phyloP scores from a whole-genome alignment of 768 basidiomycete species.

The Calocybe indica region DNA sequence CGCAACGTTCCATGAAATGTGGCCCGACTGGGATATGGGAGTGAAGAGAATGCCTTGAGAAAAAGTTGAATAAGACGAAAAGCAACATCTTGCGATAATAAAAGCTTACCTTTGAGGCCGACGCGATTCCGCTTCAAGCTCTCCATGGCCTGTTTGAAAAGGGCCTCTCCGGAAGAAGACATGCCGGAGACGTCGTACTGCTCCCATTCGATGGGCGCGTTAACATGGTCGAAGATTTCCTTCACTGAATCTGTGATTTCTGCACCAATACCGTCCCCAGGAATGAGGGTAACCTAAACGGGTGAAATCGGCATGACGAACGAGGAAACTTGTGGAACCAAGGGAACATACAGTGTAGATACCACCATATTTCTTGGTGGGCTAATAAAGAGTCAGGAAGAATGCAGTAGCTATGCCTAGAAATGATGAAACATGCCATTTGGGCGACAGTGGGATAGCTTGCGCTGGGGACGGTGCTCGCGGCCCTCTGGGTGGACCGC shows the following conservation, averaged over 20 bases:
- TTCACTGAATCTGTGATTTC: constrained; percentile 99
- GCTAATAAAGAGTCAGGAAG: constrained; percentile 32
- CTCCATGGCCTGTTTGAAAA: constrained; percentile 98
- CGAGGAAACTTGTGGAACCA: constrained; percentile 8
- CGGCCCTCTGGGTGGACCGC: constrained; percentile 22
- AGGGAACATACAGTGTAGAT: constrained; percentile 69
- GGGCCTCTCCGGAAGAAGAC: constrained; percentile 87
- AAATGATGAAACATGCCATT: constrained; percentile 41
- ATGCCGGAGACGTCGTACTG: constrained; percentile 97
- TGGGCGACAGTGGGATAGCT: constrained; percentile 69
- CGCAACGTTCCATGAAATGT: constrained; percentile 99
- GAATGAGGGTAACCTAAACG: constrained; percentile 87
- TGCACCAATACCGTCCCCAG: constrained; percentile 95
- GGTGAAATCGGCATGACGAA: constrained; percentile 16
- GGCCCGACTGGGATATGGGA: constrained; percentile 91
- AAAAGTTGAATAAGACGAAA: constrained; percentile 3
- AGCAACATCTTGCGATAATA: constrained; percentile 2
- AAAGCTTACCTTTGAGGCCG: constrained; percentile 82
- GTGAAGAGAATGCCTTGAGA: constrained; percentile 92
- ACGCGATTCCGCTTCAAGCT: constrained; percentile 96
- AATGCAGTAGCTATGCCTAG: constrained; percentile 5
- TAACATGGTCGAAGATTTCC: constrained; percentile 96
- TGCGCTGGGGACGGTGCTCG: constrained; percentile 65
- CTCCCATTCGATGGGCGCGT: constrained; percentile 99
- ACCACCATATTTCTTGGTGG: constrained; percentile 86